Base-by-base conservation (phyloP, 2,329 filamentous ascomycete genomes). In the Aspergillus sp. region DNA sequence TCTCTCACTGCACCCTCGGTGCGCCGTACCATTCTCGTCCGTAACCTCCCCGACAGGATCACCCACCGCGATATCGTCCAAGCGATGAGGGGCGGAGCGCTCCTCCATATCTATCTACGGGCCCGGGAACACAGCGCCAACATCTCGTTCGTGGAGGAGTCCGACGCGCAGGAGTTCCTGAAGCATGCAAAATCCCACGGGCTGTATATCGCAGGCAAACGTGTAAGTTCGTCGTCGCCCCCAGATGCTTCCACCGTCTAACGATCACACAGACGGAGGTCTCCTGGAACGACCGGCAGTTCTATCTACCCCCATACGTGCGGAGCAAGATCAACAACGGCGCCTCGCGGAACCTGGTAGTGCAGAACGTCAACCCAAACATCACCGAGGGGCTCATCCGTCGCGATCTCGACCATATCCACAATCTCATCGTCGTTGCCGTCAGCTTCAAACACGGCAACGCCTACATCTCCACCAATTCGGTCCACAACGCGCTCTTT, bases 361-460 rank as follows among this genome's bases (percentile, higher is more conserved):
- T 95, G 40, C 81, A 81, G 52, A 79, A 80, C 9, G 82, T 81
- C 59, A 76, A 76, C 60, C 73, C 73, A 49, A 79, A 74, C 49
- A 74, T 88, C 59, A 90, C 84, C 0, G 85, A 85, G 58, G 73
- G 81, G 7, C 71, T 73, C 14, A 83, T 95, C 57, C 83, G 87
- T 10, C 79, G 85, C 4, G 88, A 95, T 61, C 78, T 94, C 35
- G 86, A 91, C 20, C 90, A 95, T 66, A 93, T 95, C 54, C 85
- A 93, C 73, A 89, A 89, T 56, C 78, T 95, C 1, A 76, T 86
- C 19, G 81, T 95, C 10, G 77, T 94, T 62, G 81, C 81, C 41
- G 73, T 94, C 42, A 71, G 73, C 7, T 86, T 88, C 67, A 69
- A 72, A 2, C 74, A 78, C 16, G 77, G 78, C 3, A 82, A 84